phyloP scores from a whole-genome alignment of 192 early-diverging fungal genomes.

The Mortierella claussenii region DNA sequence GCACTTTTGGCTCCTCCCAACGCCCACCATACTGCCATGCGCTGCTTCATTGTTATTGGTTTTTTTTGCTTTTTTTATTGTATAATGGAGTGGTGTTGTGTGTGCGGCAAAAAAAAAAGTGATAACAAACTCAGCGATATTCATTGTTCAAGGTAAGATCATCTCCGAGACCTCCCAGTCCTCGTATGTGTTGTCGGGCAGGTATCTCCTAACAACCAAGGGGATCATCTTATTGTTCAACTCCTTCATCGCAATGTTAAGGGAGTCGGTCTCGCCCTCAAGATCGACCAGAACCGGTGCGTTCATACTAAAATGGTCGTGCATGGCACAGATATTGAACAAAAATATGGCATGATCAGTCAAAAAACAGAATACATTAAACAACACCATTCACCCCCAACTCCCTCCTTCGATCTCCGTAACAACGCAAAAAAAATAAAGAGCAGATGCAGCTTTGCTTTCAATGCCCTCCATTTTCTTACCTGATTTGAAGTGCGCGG shows the following conservation, averaged over 20 bases:
- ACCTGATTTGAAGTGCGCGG: constrained; percentile 93
- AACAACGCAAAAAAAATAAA: not conserved
- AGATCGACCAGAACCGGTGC: constrained; percentile 98
- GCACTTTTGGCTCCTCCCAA: not conserved
- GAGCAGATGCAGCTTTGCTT: not conserved
- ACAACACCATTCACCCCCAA: no score
- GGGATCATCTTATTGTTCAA: constrained; percentile 93
- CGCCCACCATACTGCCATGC: no score
- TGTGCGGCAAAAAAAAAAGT: not conserved
- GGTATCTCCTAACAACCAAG: constrained; percentile 88
- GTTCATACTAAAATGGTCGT: constrained; percentile 84
- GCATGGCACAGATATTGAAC: no score
- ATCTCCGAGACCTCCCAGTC: constrained; percentile 95
- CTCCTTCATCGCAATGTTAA: constrained; percentile 95
- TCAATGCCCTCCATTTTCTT: constrained; percentile 1
- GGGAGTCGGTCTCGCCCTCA: constrained; percentile 92
- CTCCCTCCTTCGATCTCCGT: no score
- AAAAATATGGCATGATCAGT: not conserved
- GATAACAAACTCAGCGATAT: not conserved
- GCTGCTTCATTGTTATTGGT: not conserved
- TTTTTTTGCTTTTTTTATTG: not conserved
- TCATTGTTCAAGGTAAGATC: constrained; percentile 60
- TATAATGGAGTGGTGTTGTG: not conserved
- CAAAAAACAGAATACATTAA: not conserved
- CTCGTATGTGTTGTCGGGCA: constrained; percentile 95